A percentile compares a stretch with the other conserved stretches of the same genome.
These are phyloP conservation scores for Capsicum rhomboideum DNA, from an alignment of 257 asterid genomes.

Conservation along the genomic window DNA sequence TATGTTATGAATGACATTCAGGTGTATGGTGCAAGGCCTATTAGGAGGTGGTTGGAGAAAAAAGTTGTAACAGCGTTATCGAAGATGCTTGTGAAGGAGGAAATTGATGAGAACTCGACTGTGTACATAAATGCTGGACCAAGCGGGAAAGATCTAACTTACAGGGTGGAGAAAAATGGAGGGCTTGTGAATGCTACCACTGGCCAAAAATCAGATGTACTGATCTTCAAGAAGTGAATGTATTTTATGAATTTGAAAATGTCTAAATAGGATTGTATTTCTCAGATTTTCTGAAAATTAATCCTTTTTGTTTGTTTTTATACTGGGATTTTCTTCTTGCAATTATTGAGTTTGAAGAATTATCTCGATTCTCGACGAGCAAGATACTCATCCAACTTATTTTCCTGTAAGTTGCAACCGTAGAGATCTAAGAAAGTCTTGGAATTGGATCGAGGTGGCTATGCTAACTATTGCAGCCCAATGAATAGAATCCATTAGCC, in stretches of 20 bases:
- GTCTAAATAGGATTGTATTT: neutral
- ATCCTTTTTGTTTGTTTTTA: too few relatives aligned
- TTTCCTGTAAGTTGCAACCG: too few relatives aligned
- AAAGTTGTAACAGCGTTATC: conserved; percentile 77
- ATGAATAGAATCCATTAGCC: too few relatives aligned
- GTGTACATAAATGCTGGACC: conserved; percentile 50
- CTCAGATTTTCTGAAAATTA: neutral
- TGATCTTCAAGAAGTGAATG: conserved; percentile 21
- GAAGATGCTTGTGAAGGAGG: conserved; percentile 74
- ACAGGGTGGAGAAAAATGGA: conserved; percentile 73
- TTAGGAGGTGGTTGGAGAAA: conserved; percentile 91
- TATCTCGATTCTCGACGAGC: too few relatives aligned
- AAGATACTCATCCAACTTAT: too few relatives aligned
- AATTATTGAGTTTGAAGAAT: too few relatives aligned
- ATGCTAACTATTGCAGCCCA: too few relatives aligned
- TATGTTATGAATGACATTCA: neutral
- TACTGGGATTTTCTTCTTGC: too few relatives aligned
- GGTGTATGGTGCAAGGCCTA: conserved; percentile 89
- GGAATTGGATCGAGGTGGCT: too few relatives aligned
- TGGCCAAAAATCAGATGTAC: conserved; percentile 10
- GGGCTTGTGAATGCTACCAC: conserved; percentile 57
- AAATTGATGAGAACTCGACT: conserved; percentile 78
- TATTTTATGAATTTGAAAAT: too few relatives aligned
- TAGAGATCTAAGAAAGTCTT: too few relatives aligned
- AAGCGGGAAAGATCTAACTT: conserved; percentile 31